Base-by-base conservation (phyloP, 768 basidiomycete genomes). In the Kwoniella bestiolae region DNA sequence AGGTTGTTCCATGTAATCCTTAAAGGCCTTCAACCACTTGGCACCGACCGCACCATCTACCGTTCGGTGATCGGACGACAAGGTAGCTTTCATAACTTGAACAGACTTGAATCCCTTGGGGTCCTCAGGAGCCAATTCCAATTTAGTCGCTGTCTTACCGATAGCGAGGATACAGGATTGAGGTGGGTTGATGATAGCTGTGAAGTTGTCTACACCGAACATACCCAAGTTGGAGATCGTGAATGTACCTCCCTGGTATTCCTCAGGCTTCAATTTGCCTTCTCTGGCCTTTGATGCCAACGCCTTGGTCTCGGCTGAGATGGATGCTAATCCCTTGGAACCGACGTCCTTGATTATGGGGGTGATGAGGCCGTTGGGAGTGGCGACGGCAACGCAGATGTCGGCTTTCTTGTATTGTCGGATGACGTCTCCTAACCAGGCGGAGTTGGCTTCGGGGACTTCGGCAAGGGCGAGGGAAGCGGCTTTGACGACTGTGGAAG, bases 141-240 rank as follows among this genome's bases (percentile, higher is more conserved):
- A 83, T 58, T 89, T 90, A n/a, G 91, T 86, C 79, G 88, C 86
- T 18, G 92, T 93, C 21, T 89, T 86, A 35, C 96, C 94, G 73
- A 98, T 88, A 49, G 96, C 96, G 66, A 99, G 89, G 77, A 98
- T 99, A 83, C 94, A 97, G 51, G 92, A 91, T 82, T 98, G 96
- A 26, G 96, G 96, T 14, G 91, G 88, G 85, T 99, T 99, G 87
- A 99, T 95, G 84, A 99, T 98, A 51, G 96, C 96, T 14, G 94
- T 97, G 83, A 99, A 99, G 60, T 88, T 87, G 66, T 81, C 75
- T 76, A 97, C 87, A 67, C 91, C 94, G 79, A 86, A 96, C 96
- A 99, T 99, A 83, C 96, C 96, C 61, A 99, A 86, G 84, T 99
- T 99, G 65, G 96, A 99, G 80, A 99, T 92, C 47, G 96, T 98